Evolutionary conservation across 2,329 filamentous ascomycete species (phyloP), one percentile per base, ranked within the genome.

Genomic region (Aspergillus hortae): DNA sequence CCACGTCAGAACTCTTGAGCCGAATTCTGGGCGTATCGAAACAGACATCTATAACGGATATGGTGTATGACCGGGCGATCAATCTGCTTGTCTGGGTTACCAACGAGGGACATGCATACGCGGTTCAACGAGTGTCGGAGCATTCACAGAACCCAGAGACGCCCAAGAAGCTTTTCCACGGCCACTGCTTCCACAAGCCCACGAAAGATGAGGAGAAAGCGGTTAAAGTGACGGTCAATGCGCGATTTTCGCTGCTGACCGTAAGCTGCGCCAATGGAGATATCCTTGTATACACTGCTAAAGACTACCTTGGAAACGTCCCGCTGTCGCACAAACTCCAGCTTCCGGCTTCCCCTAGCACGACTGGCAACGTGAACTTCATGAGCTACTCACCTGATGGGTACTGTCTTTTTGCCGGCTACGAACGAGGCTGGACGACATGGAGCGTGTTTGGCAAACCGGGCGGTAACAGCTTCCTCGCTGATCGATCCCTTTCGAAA

Each of bases 381-480:
- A 72, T 99, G 58, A 84, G 76, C 54, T 99, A 96, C 74, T 96
- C 94, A 1, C 91, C 92, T 0, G 94, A 99, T 69, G 94, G 94
- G 15, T 96, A 97, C 69, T 96, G 92, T 68, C 80, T 99, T 7
- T 96, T 99, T 71, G 91, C 88, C 41, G 94, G 92, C 1, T 97
- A 92, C 65, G 87, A 94, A 63, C 85, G 87, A 53, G 95, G 94
- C 0, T 99, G 94, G 94, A 88, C 89, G 4, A 92, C 86, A 44
- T 99, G 92, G 92, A 97, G 92, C 68, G 94, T 97, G 35, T 99
- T 95, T 71, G 94, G 94, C 32, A 96, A 96, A 70, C 81, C 87
- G 2, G 87, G 91, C 12, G 91, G 88, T 50, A 90, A 85, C 61
- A 96, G 90, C 66, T 97, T 97, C 67, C 79, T 81, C 6, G 79